Evolutionary conservation across 331 rosid genomes (phyloP), one percentile per base, ranked within the genome.

Genomic region (Rhamnella rubrinervis): DNA sequence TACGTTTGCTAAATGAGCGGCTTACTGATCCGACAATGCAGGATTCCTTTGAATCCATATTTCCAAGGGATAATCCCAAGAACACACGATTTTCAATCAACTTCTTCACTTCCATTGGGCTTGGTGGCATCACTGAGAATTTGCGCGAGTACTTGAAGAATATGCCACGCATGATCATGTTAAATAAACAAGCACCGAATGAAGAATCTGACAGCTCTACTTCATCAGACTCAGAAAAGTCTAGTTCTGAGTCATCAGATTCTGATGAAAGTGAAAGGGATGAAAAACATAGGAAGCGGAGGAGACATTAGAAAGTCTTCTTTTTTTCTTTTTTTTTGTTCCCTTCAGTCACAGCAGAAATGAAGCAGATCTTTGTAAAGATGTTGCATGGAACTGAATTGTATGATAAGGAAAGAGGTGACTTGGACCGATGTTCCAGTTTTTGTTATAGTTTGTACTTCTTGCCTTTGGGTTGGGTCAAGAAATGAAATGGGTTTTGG

Each of bases 51-150:
- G 98, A 92, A 59, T 89, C 92, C 12, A 87, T 92, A 35, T 89
- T 92, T 75, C 93, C 96, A 1, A 89, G 70, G 83, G 98, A 93
- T 57, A 90, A 88, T 66, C 98, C 98, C 10, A 93, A 93, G 73
- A 88, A 93, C 79, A 88, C 98, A 15, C 80, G 98, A 26, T 93
- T 93, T 71, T 80, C 92, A 55, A 93, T 93, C 52, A 93, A 93
- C 75, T 93, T 93, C 77, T 93, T 93, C 81, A 90, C 98, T 17
- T 90, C 97, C 40, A 93, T 93, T 69, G 98, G 98, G 57, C 97
- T 93, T 70, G 98, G 98, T 66, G 97, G 98, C 59, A 85, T 91
- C 65, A 93, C 98, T 0, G 97, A 93, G 74, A 93, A 86, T 69
- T 79, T 93, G 35, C 92, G 96, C 0, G 97, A 91, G 65, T 88